These are phyloP conservation scores for Puccinia coronata DNA, from an alignment of 1,284 basidiomycete genomes.

Conservation along the genomic window DNA sequence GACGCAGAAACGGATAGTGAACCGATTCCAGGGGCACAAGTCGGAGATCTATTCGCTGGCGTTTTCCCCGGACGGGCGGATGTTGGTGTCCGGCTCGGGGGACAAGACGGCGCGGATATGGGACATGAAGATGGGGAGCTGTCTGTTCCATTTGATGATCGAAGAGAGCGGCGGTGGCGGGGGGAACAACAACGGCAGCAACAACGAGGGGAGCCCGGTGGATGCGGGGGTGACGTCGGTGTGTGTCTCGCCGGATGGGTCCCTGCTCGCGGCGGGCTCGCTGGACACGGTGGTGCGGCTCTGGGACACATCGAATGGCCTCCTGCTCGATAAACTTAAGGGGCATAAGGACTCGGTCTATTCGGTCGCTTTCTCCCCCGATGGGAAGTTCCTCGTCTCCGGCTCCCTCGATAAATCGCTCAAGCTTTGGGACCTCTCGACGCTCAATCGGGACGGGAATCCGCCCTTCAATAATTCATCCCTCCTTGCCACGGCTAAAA, in stretches of 20 bases:
- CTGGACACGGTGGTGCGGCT: conserved; percentile 81
- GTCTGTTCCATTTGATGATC: conserved; percentile 58
- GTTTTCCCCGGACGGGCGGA: conserved; percentile 75
- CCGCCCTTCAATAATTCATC: conserved; percentile 46
- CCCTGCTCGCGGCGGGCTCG: conserved; percentile 77
- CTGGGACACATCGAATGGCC: conserved; percentile 76
- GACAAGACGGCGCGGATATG: conserved; percentile 87
- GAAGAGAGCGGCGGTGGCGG: conserved; percentile 32
- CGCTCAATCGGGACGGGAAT: conserved; percentile 59
- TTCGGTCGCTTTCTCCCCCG: conserved; percentile 81
- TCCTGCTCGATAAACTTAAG: conserved; percentile 72
- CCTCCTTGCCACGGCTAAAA: conserved; percentile 61
- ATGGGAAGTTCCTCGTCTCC: conserved; percentile 73
- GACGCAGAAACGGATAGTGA: conserved; percentile 69
- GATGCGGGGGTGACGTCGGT: conserved; percentile 63
- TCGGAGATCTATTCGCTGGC: conserved; percentile 90
- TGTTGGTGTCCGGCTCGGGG: conserved; percentile 83
- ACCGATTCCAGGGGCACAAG: conserved; percentile 78
- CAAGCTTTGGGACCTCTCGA: conserved; percentile 79
- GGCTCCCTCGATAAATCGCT: conserved; percentile 83
- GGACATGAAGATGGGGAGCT: conserved; percentile 71
- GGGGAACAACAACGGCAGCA: no score
- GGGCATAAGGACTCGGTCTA: conserved; percentile 83
- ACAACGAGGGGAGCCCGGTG: conserved; percentile 28
- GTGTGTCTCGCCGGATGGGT: conserved; percentile 76